Conservation (phyloP, 208 protist genomes). For the Wallacemonas sp. region DNA sequence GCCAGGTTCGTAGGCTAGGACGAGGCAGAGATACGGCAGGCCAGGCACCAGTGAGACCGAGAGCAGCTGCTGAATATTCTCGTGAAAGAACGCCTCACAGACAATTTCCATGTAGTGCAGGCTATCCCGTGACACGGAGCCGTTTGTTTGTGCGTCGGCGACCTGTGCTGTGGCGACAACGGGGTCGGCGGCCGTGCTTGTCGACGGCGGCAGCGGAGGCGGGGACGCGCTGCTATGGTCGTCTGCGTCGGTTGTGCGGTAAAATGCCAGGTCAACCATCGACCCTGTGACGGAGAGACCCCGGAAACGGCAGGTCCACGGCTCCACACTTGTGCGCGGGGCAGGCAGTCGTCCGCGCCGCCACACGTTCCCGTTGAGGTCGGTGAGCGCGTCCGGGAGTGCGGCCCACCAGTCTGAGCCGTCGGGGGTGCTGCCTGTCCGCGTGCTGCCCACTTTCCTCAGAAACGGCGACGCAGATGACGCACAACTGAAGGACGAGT, state of each 20-base stretch:
- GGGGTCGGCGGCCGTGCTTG: too few relatives aligned
- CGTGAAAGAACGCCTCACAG: slow-evolving; percentile 27
- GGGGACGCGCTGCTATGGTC: background rate
- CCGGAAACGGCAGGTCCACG: background rate
- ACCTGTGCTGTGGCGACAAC: too few relatives aligned
- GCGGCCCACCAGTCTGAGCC: background rate
- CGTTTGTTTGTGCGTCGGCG: background rate
- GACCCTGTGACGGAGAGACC: slow-evolving; percentile 10
- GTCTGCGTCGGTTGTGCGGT: background rate
- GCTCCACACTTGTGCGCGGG: background rate
- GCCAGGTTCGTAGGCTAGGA: slow-evolving; percentile 39
- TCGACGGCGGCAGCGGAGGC: background rate
- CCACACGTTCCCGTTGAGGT: slow-evolving; percentile 18
- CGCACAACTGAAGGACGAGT: too few relatives aligned
- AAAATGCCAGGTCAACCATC: slow-evolving; percentile 1
- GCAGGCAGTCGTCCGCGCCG: background rate
- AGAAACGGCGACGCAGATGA: too few relatives aligned
- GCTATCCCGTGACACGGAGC: background rate
- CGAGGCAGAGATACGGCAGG: slow-evolving; percentile 23
- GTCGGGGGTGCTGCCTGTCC: too few relatives aligned
- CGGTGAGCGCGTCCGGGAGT: background rate
- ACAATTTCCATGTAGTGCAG: slow-evolving; percentile 5
- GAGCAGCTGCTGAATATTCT: slow-evolving; percentile 42
- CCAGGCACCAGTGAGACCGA: slow-evolving; percentile 10
- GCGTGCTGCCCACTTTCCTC: too few relatives aligned